Evolutionary conservation across 108 stramenopile species (phyloP).

Genomic region (Cyclotella choctawhatcheeana): DNA sequence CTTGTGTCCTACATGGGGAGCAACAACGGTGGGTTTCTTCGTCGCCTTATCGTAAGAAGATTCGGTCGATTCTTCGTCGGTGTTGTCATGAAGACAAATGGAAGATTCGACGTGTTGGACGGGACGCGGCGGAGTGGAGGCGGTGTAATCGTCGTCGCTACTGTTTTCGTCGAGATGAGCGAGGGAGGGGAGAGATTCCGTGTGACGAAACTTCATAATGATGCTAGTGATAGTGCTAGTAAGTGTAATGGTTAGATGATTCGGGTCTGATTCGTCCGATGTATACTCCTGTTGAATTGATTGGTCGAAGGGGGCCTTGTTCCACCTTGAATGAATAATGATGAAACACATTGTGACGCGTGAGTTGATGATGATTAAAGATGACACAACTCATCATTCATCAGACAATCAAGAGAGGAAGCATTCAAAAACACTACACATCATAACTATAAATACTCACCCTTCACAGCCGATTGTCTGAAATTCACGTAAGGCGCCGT

Average conservation of each 20-base stretch:
- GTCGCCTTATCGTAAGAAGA: too few species aligned
- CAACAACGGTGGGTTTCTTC: conserved; percentile 30
- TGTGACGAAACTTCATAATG: conserved; percentile 32
- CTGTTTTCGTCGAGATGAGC: conserved; percentile 32
- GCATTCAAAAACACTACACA: neutral
- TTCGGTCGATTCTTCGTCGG: conserved; percentile 22
- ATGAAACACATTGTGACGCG: neutral
- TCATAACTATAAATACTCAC: too few species aligned
- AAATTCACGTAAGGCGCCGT: conserved; percentile 38
- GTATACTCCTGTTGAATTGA: neutral
- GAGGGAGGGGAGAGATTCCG: conserved; percentile 36
- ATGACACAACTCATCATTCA: neutral
- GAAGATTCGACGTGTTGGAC: conserved; percentile 12
- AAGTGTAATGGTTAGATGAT: too few species aligned
- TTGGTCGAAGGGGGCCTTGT: conserved; percentile 20
- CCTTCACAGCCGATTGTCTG: conserved; percentile 44
- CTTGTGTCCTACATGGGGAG: conserved; percentile 82
- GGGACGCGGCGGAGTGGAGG: neutral
- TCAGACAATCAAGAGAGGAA: neutral
- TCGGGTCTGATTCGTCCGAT: neutral
- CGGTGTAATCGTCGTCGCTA: conserved; percentile 28
- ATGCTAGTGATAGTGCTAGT: neutral
- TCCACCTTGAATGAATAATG: conserved; percentile 23
- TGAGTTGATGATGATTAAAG: neutral
- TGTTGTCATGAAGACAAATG: conserved; percentile 13